Evolutionary conservation across 306 rosid species (phyloP), one percentile per base, ranked within the genome.

Genomic region (Echinosophora koreensis): DNA sequence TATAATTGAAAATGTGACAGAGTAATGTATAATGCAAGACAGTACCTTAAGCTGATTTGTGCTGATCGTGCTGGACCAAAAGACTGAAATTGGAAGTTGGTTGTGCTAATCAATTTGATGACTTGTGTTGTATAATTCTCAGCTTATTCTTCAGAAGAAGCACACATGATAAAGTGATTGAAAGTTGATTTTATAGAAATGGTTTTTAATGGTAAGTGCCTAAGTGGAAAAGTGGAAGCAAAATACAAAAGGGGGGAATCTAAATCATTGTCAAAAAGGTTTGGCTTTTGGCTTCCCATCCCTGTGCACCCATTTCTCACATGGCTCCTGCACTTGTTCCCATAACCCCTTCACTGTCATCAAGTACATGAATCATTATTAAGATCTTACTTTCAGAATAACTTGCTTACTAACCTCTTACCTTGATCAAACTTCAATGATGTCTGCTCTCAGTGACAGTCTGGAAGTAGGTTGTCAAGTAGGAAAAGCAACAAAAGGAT

Each of bases 281-380:
- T 80, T 34, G 83, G 86, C 83, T 74, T 71, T 80, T 34, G 83
- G 86, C 83, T 74, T 79, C 87, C 87, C 86, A 88, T 86, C 81
- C 81, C 84, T 79, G 59, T 64, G 81, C 66, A 74, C 78, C 81
- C 7, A 83, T 66, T 69, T n/a, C 14, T 81, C 85, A 86, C 94
- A 76, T 90, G 96, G 81, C 82, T 69, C 60, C 59, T 28, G 81
- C 81, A 76, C 72, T 8, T 49, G 49, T 70, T 64, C 61, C 82
- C 28, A 71, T 22, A 39, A 42, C 49, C 38, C 5, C 37, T 66
- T 51, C 39, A 39, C 72, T 74, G 27, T 42, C 6, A 3, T 10
- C 49, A 42, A 12, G 11, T 15, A 8, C 27, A 28, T 55, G 15
- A 81, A 75, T 70, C 70, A 64, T 38, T 42, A 42, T 6, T 9